Percentiles rank a stretch among this genome's conserved stretches.
Conservation (phyloP, 768 basidiomycete genomes). For the Butyriboletus loyo region DNA sequence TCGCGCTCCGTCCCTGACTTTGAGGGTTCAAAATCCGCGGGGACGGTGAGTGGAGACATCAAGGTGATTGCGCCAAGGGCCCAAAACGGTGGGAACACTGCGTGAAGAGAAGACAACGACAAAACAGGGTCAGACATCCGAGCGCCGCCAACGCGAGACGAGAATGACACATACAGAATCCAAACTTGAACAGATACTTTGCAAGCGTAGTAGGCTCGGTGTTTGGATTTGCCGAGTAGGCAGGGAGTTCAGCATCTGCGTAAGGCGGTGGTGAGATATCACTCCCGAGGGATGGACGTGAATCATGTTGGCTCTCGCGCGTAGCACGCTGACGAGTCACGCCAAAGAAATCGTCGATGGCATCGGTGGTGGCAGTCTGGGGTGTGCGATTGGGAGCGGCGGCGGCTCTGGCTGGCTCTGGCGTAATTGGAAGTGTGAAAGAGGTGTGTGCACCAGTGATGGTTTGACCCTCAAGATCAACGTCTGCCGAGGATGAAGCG, state of each 20-base stretch:
- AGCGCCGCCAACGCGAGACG: not conserved
- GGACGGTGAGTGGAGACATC: constrained; percentile 38
- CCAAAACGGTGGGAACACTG: constrained; percentile 53
- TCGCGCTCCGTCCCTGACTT: constrained; percentile 38
- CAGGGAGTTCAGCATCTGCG: constrained; percentile 29
- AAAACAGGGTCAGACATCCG: not conserved
- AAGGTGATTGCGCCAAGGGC: constrained; percentile 40
- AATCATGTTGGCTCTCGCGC: constrained; percentile 33
- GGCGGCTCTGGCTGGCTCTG: constrained; percentile 4
- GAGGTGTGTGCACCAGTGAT: constrained; percentile 4
- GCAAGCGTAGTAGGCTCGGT: constrained; percentile 44
- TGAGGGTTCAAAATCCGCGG: constrained; percentile 24
- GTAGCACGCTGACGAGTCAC: constrained; percentile 22
- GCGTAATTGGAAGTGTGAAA: constrained; percentile 4
- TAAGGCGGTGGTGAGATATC: constrained; percentile 31
- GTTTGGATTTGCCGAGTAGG: constrained; percentile 28
- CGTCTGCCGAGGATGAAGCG: constrained; percentile 2
- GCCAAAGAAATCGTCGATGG: constrained; percentile 31
- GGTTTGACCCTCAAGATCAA: constrained; percentile 17
- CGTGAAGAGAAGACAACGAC: not conserved
- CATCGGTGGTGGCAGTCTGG: not conserved
- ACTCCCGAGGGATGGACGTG: not conserved
- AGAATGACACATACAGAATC: constrained; percentile 40
- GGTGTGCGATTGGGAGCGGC: constrained; percentile 5
- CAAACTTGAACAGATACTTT: constrained; percentile 47